Base-by-base conservation (phyloP, 2,329 filamentous ascomycete species). In the Ophiostoma fasciatum region DNA sequence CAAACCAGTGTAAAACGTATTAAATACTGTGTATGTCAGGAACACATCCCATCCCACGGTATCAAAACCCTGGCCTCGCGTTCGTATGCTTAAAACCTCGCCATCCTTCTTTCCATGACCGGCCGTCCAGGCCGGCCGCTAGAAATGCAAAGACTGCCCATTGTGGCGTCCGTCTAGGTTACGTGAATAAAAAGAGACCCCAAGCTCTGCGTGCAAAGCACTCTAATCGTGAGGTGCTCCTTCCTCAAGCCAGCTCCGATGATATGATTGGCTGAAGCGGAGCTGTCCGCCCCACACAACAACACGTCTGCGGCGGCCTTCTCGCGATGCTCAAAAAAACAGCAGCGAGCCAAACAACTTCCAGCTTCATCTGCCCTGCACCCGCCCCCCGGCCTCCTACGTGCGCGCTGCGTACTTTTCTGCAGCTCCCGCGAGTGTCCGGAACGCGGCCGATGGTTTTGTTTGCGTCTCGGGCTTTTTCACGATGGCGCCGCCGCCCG, bases 401-500 rank as follows among this genome's bases (percentile, higher is more conserved):
- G 27, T 19, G 20, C 35, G 23, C 20, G 19, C 19, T 9, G 31
- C 14, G 15, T 9, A 7, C 15, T 12, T 17, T 9, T 17, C 19
- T 35, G 4, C 21, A 39, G 26, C n/a, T 19, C 14, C 18, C 25
- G 12, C 20, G 14, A 27, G 31, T 31, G 17, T 26, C n/a, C 7
- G 26, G 12, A 9, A 20, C 25, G 18, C 30, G 15, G 33, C 36
- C 15, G 32, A 41, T 39, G 40, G 31, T 32, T 15, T 18, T 37
- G 31, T 18, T 18, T 26, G 26, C 23, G 22, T n/a, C 11, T 15
- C 23, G n/a, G 13, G 20, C 17, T 21, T 21, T 31, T 20, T 18
- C 15, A 64, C 60, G 63, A 85, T 84, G 79, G 78, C 75, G 63
- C 68, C 76, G 59, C 62, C 72, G 53, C 68, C 72, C 51, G 77